Evolutionary conservation across 2,329 filamentous ascomycete species (phyloP), one percentile per base, ranked within the genome.

Genomic region (Pseudogymnoascus sp.): DNA sequence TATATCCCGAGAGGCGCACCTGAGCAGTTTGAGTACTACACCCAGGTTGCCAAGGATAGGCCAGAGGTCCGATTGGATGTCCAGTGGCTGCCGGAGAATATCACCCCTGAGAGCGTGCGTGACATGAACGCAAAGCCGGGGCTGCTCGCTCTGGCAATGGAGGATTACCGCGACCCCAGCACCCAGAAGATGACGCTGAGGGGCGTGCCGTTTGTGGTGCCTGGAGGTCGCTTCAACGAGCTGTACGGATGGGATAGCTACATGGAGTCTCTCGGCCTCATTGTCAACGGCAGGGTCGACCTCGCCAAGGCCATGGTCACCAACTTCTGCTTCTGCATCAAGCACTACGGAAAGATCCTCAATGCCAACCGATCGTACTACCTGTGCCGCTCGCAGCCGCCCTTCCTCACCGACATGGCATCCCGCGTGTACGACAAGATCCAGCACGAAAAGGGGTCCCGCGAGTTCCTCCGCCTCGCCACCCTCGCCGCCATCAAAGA

Each of bases 171-270:
- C 11, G 84, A 96, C 68, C 82, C 84, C 4, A 77, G 77, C 22
- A 89, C 88, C 2, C 87, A 87, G 38, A 81, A 89, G 71, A 85
- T 83, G 64, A 88, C 88, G 3, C 78, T 95, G 39, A 81, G 82
- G 36, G 94, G 94, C 2, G 80, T 95, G 62, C 93, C 94, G 0
- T 99, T 97, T 69, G 92, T 97, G n/a, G 94, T 99, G 2, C 94
- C 94, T 0, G 94, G 94, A 63, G 94, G 94, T 22, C 86, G 94
- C 30, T 99, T 99, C 85, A 99, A 99, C 75, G 94, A 99, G 74
- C 77, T 99, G 20, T 99, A 99, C 72, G 93, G 93, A 54, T 99
- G 94, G 94, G 94, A 99, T 75, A 97, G 92, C 73, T 99, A 97
- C 78, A 97, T 99, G 92, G 90, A 93, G 73, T 94, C 93, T 4